phyloP scores from a whole-genome alignment of 768 basidiomycete species.

The Amanita thiersii region DNA sequence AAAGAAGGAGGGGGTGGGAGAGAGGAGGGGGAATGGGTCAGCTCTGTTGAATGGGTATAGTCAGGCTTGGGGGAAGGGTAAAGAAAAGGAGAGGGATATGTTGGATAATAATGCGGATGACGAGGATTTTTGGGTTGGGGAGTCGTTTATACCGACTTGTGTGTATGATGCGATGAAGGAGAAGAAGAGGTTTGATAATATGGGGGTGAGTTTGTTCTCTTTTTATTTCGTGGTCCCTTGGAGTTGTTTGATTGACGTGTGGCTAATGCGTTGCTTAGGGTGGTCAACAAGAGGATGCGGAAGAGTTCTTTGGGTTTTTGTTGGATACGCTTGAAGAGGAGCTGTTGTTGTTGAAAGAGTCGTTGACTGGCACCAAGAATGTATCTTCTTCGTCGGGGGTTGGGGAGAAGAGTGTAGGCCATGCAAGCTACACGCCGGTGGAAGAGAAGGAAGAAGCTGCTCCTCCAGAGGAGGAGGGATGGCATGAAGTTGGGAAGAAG shows the following conservation, averaged over 20 bases:
- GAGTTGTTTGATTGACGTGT: neutral
- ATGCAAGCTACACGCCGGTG: slow-evolving; percentile 14
- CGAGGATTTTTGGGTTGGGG: slow-evolving; percentile 41
- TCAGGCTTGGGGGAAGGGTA: slow-evolving; percentile 17
- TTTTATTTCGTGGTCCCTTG: slow-evolving; percentile 6
- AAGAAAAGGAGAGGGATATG: slow-evolving; percentile 20
- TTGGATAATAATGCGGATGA: slow-evolving; percentile 30
- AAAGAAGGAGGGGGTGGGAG: slow-evolving; percentile 13
- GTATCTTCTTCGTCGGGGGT: slow-evolving; percentile 22
- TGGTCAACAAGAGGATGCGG: slow-evolving; percentile 95
- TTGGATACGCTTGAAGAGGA: slow-evolving; percentile 94
- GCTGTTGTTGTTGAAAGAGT: slow-evolving; percentile 56
- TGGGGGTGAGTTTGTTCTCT: slow-evolving; percentile 54
- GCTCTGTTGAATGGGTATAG: slow-evolving; percentile 4
- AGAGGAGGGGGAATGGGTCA: slow-evolving; percentile 1
- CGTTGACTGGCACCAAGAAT: slow-evolving; percentile 31
- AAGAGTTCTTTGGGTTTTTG: slow-evolving; percentile 98
- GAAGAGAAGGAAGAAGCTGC: slow-evolving; percentile 38
- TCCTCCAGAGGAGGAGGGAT: slow-evolving; percentile 54
- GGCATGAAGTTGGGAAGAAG: slow-evolving; percentile 90
- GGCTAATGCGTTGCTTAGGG: slow-evolving; percentile 33
- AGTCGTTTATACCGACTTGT: slow-evolving; percentile 77
- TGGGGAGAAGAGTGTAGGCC: slow-evolving; percentile 13
- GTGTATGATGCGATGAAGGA: slow-evolving; percentile 92
- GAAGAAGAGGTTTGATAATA: slow-evolving; percentile 88